Conservation (phyloP, 352 stramenopile species). For the Bremia lactucae region DNA sequence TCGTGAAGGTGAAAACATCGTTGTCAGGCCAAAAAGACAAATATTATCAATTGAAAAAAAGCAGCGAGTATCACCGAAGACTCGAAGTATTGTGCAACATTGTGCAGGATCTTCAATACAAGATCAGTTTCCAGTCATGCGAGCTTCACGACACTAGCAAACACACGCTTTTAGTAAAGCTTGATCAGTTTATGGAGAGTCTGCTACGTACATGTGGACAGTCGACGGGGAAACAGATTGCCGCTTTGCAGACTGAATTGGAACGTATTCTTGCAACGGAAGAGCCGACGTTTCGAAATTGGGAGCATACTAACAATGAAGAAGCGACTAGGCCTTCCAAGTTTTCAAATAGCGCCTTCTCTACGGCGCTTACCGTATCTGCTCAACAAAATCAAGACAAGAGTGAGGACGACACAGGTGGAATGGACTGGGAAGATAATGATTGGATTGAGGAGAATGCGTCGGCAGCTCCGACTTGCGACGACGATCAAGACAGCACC, state of each 20-base stretch:
- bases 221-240: constrained; percentile 14
- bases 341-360: neutral
- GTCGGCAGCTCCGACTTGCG: constrained; percentile 3
- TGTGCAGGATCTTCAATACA: constrained; percentile 27
- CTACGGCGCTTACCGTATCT: neutral
- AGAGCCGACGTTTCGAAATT: neutral
- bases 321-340: neutral
- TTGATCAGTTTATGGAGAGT: constrained; percentile 20
- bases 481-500: constrained; percentile 14
- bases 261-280: constrained; percentile 7
- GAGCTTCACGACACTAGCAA: constrained; percentile 8
- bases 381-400: constrained; percentile 2
- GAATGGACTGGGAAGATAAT: constrained; percentile 15
- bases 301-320: neutral
- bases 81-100: constrained; percentile 19
- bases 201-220: constrained; percentile 4
- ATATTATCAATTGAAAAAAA: constrained; percentile 13
- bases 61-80: constrained; percentile 8
- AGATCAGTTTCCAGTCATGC: constrained; percentile 17
- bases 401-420: constrained; percentile 1
- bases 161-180: constrained; percentile 19
- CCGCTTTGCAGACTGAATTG: constrained; percentile 8
- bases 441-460: constrained; percentile 18
- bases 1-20: constrained; percentile 8
- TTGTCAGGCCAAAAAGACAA: constrained; percentile 21